These are phyloP conservation scores for Cucurbita maxima DNA, from an alignment of 306 rosid genomes.

Conservation along the genomic window DNA sequence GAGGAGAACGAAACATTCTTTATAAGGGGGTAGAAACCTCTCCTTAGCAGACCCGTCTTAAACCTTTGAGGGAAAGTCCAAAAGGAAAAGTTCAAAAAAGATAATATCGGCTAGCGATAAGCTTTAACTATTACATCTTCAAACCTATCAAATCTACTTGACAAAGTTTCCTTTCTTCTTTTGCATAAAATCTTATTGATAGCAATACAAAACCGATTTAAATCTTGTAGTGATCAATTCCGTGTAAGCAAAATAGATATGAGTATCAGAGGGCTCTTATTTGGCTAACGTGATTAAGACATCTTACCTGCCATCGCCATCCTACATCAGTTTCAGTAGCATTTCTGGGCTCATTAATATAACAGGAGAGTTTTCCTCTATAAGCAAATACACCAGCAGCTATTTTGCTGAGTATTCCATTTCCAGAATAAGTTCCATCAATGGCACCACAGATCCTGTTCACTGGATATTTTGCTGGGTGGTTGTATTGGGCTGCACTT, in stretches of 20 bases:
- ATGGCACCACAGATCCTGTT: constrained; percentile 40
- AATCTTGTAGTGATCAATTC: not conserved
- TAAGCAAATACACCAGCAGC: constrained; percentile 42
- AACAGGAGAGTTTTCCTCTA: constrained; percentile 25
- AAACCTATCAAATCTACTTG: not conserved
- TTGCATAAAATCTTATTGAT: not conserved
- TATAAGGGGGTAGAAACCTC: too few species aligned
- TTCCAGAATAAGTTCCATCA: constrained; percentile 23
- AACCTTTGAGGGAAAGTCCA: too few species aligned
- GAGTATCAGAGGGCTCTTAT: not conserved
- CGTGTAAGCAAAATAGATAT: not conserved
- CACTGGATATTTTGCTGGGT: constrained; percentile 43
- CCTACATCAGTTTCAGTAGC: constrained; percentile 10
- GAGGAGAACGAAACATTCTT: too few species aligned
- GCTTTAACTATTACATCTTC: too few species aligned
- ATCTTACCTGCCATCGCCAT: constrained; percentile 79
- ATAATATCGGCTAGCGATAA: too few species aligned
- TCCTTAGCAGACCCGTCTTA: too few species aligned
- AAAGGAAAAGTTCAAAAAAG: too few species aligned
- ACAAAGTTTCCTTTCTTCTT: not conserved
- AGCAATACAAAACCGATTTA: not conserved
- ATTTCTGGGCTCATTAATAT: constrained; percentile 14
- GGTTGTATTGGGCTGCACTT: constrained; percentile 41
- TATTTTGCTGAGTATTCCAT: constrained; percentile 27
- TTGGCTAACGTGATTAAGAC: not conserved